A percentile compares a stretch with the other conserved stretches of the same genome.
These are phyloP conservation scores for Aspergillus aculeatus DNA, from an alignment of 2,329 filamentous ascomycete species.

Conservation along the genomic window DNA sequence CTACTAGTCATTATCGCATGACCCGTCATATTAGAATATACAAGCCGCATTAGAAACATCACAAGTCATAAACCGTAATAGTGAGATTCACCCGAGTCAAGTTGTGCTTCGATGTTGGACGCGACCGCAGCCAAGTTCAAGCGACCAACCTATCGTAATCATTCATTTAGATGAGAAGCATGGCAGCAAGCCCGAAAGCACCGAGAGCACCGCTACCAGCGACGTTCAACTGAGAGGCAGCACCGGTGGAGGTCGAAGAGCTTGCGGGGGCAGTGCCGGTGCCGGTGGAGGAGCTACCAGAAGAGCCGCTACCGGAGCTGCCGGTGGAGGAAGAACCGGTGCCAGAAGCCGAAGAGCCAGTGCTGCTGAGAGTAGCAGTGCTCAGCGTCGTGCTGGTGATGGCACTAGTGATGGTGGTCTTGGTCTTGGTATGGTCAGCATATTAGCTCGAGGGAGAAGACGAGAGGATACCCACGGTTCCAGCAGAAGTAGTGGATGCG, in stretches of 20 bases:
- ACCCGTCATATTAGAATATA: conserved; percentile 20
- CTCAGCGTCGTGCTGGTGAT: conserved; percentile 10
- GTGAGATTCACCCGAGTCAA: conserved; percentile 18
- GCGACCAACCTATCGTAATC: conserved; percentile 6
- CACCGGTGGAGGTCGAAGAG: conserved; percentile 20
- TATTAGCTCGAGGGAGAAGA: background rate
- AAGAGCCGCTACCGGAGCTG: conserved; percentile 15
- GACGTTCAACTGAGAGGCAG: conserved; percentile 32
- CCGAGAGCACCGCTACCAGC: conserved; percentile 36
- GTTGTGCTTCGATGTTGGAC: background rate
- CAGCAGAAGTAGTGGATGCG: conserved; percentile 2
- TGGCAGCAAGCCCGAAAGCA: conserved; percentile 43
- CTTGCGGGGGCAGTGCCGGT: conserved; percentile 14
- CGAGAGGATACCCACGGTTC: background rate
- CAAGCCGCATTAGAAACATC: conserved; percentile 14
- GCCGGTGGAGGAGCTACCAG: conserved; percentile 10
- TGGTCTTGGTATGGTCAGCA: background rate
- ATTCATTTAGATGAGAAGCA: conserved; percentile 40
- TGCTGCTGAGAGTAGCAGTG: conserved; percentile 12
- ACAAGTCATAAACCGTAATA: conserved; percentile 7
- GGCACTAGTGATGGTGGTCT: conserved; percentile 11
- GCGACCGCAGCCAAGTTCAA: background rate
- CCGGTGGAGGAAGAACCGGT: conserved; percentile 20
- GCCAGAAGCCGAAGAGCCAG: conserved; percentile 11
- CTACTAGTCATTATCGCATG: conserved; percentile 16